A percentile compares a stretch with the other conserved stretches of the same genome.
Evolutionary conservation across 805 yeast genomes (phyloP).

Genomic region (Yamadazyma philogaea): DNA sequence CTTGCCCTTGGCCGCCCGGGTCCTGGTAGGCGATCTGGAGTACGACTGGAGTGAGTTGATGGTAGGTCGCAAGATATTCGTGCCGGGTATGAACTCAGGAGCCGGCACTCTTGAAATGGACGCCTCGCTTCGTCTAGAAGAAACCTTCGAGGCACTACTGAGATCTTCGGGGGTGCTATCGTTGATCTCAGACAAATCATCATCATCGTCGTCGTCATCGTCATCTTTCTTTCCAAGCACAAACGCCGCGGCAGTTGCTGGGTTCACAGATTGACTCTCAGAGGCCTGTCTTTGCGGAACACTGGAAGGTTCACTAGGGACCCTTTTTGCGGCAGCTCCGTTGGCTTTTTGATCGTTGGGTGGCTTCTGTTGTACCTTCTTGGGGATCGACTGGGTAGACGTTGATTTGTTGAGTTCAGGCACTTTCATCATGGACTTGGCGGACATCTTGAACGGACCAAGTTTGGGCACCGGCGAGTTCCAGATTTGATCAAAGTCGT

Average conservation of each 20-base stretch:
- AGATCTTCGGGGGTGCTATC: constrained; percentile 19
- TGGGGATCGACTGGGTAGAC: constrained; percentile 11
- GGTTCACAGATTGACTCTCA: constrained; percentile 17
- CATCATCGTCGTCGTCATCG: constrained; percentile 10
- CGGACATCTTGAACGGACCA: constrained; percentile 70
- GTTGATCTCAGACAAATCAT: constrained; percentile 18
- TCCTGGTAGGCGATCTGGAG: constrained; percentile 19
- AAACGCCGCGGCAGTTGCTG: constrained; percentile 42
- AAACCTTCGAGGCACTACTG: constrained; percentile 22
- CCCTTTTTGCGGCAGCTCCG: constrained; percentile 10
- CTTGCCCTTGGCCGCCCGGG: constrained; percentile 2
- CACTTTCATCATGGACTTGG: constrained; percentile 74
- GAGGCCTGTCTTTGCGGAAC: background rate
- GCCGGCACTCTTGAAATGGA: constrained; percentile 19
- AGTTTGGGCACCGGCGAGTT: constrained; percentile 58
- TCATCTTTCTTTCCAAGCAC: constrained; percentile 28
- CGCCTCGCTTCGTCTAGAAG: constrained; percentile 20
- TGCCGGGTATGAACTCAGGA: constrained; percentile 57
- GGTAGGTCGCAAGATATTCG: constrained; percentile 53
- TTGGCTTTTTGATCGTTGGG: constrained; percentile 2
- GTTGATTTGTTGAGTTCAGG: constrained; percentile 37
- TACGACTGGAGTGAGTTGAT: constrained; percentile 35
- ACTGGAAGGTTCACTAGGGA: constrained; percentile 12
- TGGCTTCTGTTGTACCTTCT: constrained; percentile 9
- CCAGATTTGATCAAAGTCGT: constrained; percentile 68